A percentile compares a stretch with the other conserved stretches of the same genome.
Evolutionary conservation across 768 basidiomycete species (phyloP).

Genomic region (Lanmaoa rubissima): DNA sequence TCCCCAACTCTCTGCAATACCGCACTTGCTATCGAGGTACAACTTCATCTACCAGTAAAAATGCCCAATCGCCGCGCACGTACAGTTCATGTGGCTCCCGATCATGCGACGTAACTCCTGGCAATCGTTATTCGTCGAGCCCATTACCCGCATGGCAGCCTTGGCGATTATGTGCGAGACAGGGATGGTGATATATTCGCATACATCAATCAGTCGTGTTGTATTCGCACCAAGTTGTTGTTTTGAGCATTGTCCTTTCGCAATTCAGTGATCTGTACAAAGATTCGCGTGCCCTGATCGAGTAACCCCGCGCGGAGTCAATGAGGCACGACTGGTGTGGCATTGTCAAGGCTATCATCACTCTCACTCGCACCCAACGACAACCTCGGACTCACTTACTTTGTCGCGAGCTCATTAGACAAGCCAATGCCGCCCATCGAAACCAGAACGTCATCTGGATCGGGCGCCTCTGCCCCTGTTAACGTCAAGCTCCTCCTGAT

Average conservation of each 20-base stretch:
- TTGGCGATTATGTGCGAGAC: background rate
- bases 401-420: background rate
- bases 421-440: slow-evolving; percentile 20
- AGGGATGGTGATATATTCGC: slow-evolving; percentile 3
- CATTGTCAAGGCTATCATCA: background rate
- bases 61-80: background rate
- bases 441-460: slow-evolving; percentile 23
- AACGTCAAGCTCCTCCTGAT: slow-evolving; percentile 85
- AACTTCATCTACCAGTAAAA: slow-evolving; percentile 75
- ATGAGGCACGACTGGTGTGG: slow-evolving; percentile 17
- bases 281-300: slow-evolving; percentile 12
- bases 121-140: background rate
- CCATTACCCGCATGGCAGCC: background rate
- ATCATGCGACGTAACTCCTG: background rate
- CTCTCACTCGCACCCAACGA: background rate
- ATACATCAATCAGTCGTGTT: slow-evolving; percentile 2
- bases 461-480: slow-evolving; percentile 36
- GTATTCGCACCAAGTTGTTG: slow-evolving; percentile 4
- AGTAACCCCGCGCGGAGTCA: slow-evolving; percentile 19
- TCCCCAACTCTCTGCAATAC: slow-evolving; percentile 91
- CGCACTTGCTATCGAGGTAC: slow-evolving; percentile 85
- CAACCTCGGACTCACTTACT: background rate
- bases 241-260: background rate
- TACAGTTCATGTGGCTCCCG: background rate
- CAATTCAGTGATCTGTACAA: background rate